Conservation (phyloP, 176 grass and related monocot genomes). For the Carex cristatella region DNA sequence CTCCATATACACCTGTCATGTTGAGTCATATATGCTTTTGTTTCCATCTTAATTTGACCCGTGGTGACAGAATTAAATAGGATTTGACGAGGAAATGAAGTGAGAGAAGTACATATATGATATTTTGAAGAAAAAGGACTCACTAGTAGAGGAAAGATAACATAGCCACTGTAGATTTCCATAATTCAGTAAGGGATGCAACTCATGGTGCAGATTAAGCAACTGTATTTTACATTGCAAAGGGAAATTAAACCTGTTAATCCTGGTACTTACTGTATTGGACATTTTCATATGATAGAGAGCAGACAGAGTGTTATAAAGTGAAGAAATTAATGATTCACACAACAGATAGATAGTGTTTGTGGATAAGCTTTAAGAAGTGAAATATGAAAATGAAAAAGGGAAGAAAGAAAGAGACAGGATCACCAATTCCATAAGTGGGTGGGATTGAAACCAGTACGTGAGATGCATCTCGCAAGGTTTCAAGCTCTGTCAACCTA, state of each 20-base stretch:
- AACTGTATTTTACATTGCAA: constrained; percentile 30
- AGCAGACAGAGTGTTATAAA: no score
- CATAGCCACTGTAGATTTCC: constrained; percentile 70
- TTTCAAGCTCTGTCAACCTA: constrained; percentile 1
- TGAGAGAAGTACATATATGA: background rate
- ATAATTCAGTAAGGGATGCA: constrained; percentile 35
- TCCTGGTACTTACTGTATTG: no score
- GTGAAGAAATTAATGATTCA: no score
- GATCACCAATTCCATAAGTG: constrained; percentile 29
- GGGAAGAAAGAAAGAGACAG: constrained; percentile 28
- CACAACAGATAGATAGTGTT: no score
- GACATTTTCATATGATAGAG: no score
- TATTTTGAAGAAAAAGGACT: constrained; percentile 4
- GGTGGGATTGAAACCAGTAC: constrained; percentile 73
- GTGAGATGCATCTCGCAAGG: constrained; percentile 47
- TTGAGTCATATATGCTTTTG: background rate
- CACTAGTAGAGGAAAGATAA: constrained; percentile 86
- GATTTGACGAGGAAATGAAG: background rate
- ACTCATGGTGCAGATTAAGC: constrained; percentile 35
- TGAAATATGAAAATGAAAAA: no score
- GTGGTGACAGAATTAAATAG: background rate
- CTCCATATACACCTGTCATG: constrained; percentile 83
- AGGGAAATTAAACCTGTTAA: no score
- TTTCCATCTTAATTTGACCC: background rate
- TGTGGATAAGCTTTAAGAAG: no score